Evolutionary conservation across 805 yeast genomes (phyloP).

Genomic region (Cyberlindnera bimundalis): DNA sequence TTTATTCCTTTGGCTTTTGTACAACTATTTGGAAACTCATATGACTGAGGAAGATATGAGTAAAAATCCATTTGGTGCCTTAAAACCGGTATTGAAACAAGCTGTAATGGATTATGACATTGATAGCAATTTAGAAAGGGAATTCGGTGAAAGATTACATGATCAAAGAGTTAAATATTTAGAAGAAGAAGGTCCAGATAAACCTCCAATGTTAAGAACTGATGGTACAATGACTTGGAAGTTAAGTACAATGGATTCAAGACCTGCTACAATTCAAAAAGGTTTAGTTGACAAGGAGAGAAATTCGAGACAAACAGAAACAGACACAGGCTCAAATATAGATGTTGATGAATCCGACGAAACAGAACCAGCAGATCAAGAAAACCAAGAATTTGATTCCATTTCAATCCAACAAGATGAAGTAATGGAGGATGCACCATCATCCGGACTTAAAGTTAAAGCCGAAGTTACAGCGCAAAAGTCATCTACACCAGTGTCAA

Average conservation of each 20-base stretch:
- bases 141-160: slow-evolving; percentile 40
- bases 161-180: slow-evolving; percentile 36
- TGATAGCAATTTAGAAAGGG: slow-evolving; percentile 41
- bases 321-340: too few species aligned
- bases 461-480: neutral
- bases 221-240: slow-evolving; percentile 11
- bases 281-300: neutral
- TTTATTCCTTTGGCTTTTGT: slow-evolving; percentile 79
- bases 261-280: neutral
- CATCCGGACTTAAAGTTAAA: too few species aligned
- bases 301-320: neutral
- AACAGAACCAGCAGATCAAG: too few species aligned
- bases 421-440: neutral
- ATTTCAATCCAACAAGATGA: neutral
- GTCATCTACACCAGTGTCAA: neutral
- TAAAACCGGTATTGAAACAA: slow-evolving; percentile 32
- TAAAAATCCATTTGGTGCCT: slow-evolving; percentile 55
- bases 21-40: slow-evolving; percentile 75
- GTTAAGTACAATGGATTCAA: neutral
- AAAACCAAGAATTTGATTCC: too few species aligned
- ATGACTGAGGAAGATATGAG: slow-evolving; percentile 48
- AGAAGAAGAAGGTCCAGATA: slow-evolving; percentile 20
- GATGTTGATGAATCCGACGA: neutral
- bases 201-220: slow-evolving; percentile 3
- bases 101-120: slow-evolving; percentile 33